Base-by-base conservation (phyloP, 139 green algal genomes). In the Zygnema circumcarinatum region DNA sequence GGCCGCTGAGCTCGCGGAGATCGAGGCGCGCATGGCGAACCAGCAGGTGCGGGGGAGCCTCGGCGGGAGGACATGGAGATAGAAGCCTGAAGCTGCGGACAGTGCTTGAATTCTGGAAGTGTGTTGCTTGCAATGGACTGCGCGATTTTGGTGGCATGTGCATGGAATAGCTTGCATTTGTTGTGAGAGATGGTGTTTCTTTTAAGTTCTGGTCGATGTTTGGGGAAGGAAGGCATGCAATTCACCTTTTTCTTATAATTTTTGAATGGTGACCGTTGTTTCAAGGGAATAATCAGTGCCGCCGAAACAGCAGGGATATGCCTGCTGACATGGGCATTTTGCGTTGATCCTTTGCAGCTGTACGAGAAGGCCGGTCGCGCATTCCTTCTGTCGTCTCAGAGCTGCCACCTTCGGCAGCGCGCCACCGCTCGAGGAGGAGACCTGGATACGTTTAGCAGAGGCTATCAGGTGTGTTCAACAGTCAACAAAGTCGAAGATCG, bases 311-410 rank as follows among this genome's bases (percentile, higher is more conserved):
- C n/a, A n/a, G n/a, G n/a, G n/a, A n/a, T n/a, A n/a, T n/a, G n/a
- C n/a, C n/a, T n/a, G n/a, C n/a, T 32, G 16, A 75, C 67, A 75
- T 1, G 32, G 33, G 2, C 11, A 47, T 3, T 41, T 75, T 75
- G 33, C 35, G 33, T 11, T 75, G 33, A n/a, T n/a, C n/a, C n/a
- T n/a, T n/a, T n/a, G 54, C 74, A 81, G 38, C 39, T 69, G 21
- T 81, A 86, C 80, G 36, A 86, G 32, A 33, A 69, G n/a, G 80
- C 80, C 36, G 80, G 80, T 3, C 31, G 36, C n/a, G 80, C 80
- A 11, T 86, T 80, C 29, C n/a, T 81, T 0, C 80, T 86, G 22
- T 80, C 80, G 20, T 68, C 56, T n/a, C 80, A 86, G 31, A 81
- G 42, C 25, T 36, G 62, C 29, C 80, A 86, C 33, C 33, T 31